A percentile compares a stretch with the other conserved stretches of the same genome.
Evolutionary conservation across 176 grass and related monocot species (phyloP).

Genomic region (Avena insularis): DNA sequence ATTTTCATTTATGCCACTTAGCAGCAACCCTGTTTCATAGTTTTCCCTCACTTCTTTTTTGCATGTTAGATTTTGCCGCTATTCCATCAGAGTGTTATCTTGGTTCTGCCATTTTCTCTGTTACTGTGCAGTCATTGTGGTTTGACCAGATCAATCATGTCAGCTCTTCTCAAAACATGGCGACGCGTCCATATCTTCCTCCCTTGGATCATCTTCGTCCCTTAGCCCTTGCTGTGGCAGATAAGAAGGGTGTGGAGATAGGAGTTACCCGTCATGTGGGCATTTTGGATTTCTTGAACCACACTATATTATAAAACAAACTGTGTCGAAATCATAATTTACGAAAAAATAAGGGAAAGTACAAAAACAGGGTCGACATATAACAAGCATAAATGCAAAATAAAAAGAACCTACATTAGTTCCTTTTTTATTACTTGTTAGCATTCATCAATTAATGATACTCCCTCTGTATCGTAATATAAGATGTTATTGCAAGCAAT

Average conservation of each 20-base stretch:
- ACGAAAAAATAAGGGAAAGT: neutral
- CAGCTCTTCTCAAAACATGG: neutral
- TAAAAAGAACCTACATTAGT: neutral
- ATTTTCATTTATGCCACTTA: neutral
- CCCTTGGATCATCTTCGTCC: neutral
- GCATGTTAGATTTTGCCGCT: neutral
- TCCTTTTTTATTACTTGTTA: conserved; percentile 2
- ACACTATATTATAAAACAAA: neutral
- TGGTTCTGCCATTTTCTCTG: neutral
- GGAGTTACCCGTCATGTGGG: neutral
- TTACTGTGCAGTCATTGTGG: neutral
- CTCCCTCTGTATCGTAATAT: no score
- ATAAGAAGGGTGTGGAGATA: neutral
- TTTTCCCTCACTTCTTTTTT: neutral
- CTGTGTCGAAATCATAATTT: neutral
- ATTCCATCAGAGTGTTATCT: neutral
- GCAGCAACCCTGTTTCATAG: neutral
- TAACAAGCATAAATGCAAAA: neutral
- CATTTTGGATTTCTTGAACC: neutral
- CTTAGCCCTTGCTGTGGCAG: neutral
- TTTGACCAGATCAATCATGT: neutral
- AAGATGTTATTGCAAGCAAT: no score
- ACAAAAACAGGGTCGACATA: neutral
- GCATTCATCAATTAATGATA: neutral
- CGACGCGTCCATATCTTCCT: neutral